Percentiles rank a stretch among this genome's conserved stretches.
phyloP scores from a whole-genome alignment of 2,329 filamentous ascomycete genomes.

The Xylariales sp. region DNA sequence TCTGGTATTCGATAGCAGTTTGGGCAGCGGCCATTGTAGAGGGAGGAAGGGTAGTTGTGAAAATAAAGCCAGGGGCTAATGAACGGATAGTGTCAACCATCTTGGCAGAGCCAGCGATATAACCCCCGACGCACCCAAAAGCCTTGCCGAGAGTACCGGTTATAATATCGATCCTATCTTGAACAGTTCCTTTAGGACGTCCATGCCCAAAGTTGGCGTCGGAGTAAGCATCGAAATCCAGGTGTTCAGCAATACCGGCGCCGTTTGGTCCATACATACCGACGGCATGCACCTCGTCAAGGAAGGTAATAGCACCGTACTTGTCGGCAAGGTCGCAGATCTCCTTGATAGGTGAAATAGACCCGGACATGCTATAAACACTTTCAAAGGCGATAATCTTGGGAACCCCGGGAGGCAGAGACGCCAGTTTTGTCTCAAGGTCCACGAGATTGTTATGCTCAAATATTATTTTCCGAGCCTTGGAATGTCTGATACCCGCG shows the following conservation, averaged over 20 bases:
- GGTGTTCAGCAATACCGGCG: conserved; percentile 95
- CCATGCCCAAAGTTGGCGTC: conserved; percentile 54
- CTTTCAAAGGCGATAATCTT: conserved; percentile 99
- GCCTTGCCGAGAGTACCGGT: conserved; percentile 97
- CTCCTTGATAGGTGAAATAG: conserved; percentile 91
- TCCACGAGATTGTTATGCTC: conserved; percentile 96
- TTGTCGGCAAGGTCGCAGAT: conserved; percentile 97
- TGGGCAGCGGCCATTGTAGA: conserved; percentile 96
- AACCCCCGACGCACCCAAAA: conserved; percentile 96
- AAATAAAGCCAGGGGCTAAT: conserved; percentile 96
- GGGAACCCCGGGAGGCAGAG: conserved; percentile 79
- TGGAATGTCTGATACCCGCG: conserved; percentile 96
- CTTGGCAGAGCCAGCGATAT: conserved; percentile 89
- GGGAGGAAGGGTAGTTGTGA: conserved; percentile 94
- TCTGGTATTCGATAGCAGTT: conserved; percentile 93
- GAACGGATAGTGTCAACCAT: conserved; percentile 94
- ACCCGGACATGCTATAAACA: conserved; percentile 99
- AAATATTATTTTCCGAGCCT: conserved; percentile 98
- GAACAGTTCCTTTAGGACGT: conserved; percentile 80
- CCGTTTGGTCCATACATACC: conserved; percentile 98
- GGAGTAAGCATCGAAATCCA: conserved; percentile 87
- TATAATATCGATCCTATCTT: conserved; percentile 97
- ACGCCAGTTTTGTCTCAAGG: conserved; percentile 89
- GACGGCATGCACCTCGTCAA: conserved; percentile 98
- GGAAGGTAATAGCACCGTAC: conserved; percentile 95